Conservation (phyloP, 2,329 filamentous ascomycete genomes). For the Pezicula carpinea region DNA sequence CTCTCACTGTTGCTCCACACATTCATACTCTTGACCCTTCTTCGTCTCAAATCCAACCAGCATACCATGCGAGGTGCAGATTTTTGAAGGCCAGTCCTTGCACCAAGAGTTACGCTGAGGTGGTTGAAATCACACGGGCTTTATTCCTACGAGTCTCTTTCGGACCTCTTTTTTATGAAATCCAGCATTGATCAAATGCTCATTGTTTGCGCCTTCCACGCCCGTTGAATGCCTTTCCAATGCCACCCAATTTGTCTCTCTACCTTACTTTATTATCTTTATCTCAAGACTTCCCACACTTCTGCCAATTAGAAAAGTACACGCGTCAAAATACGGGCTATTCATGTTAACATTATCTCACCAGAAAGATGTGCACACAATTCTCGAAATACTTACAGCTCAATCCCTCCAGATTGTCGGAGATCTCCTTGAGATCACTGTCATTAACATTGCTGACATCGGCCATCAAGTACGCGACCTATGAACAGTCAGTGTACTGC, state of each 20-base stretch:
- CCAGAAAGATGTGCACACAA: not conserved
- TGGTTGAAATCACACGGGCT: too few relatives aligned
- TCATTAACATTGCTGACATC: constrained; percentile 86
- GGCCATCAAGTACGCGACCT: constrained; percentile 94
- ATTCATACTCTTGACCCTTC: too few relatives aligned
- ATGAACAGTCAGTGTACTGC: constrained; percentile 16
- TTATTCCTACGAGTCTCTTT: too few relatives aligned
- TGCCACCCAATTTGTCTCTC: constrained; percentile 3
- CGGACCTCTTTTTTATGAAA: too few relatives aligned
- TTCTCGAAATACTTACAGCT: constrained; percentile 53
- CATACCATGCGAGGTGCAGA: too few relatives aligned
- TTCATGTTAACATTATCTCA: constrained; percentile 1
- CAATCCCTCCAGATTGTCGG: constrained; percentile 74
- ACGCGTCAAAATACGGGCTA: constrained; percentile 33
- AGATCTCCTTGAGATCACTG: constrained; percentile 79
- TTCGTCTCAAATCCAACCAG: too few relatives aligned
- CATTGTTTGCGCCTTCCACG: constrained; percentile 6
- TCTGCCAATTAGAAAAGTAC: constrained; percentile 29
- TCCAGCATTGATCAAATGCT: not conserved
- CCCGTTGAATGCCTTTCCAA: constrained; percentile 19
- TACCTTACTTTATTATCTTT: constrained; percentile 2
- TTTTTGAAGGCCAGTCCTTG: too few relatives aligned
- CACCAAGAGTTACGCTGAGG: too few relatives aligned
- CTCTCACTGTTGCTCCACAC: too few relatives aligned
- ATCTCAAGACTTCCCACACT: constrained; percentile 1